Evolutionary conservation across 2,329 filamentous ascomycete genomes (phyloP), one percentile per base, ranked within the genome.

Genomic region (Botrytis fragariae): DNA sequence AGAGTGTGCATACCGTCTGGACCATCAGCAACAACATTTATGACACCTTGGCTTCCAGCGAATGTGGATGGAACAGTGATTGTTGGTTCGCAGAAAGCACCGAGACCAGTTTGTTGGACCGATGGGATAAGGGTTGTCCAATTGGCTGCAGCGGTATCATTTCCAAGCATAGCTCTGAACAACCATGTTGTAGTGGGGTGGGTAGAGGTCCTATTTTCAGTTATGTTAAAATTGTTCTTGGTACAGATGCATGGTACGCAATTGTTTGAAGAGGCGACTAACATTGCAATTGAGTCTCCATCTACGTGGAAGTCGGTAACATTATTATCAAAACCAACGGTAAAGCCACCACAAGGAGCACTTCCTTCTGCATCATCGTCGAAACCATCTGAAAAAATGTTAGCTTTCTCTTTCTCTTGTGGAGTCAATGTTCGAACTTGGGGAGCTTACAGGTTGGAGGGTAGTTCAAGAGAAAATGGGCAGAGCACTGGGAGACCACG

Each of bases 51-150:
- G 79, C 86, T 83, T 54, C 88, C 89, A 3, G 83, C 84, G 77
- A 84, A 89, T n/a, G 82, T 82, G 39, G 82, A 80, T 0, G 87
- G 87, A 0, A 87, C 83, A 1, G 82, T 84, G 59, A 91, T 80
- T 6, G 78, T 76, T 0, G 86, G 84, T 77, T 86, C 80, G 80
- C 89, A 91, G 76, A 87, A 88, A 68, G 82, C 80, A 71, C 88
- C 88, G 3, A 86, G 81, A 25, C 88, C 87, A 72, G 81, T 86
- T 81, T 91, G 88, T 77, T 83, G 79, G 48, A 89, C 82, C 71
- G 88, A 85, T 44, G 86, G 86, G 77, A 85, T 87, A 69, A 89
- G 78, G 78, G 88, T 82, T 39, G 86, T 85, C 88, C 88, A 90
- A 16, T 73, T 73, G 78, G 85, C 86, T 32, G 79, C 78, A 61